These are phyloP conservation scores for Acorus gramineus DNA, from an alignment of 106 monocot genomes.

Conservation along the genomic window DNA sequence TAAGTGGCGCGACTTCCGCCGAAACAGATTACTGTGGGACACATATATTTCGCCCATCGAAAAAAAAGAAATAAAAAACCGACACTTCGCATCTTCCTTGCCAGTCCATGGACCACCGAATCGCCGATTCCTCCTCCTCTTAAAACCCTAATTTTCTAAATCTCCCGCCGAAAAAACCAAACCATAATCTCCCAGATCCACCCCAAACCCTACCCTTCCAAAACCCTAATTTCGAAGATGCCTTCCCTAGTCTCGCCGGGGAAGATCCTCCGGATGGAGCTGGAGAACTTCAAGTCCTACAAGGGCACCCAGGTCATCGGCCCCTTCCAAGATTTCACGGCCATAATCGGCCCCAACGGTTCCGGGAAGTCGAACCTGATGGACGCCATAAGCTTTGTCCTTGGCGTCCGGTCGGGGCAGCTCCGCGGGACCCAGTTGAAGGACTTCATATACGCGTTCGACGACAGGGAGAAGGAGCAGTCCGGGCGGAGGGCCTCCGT, in stretches of 20 bases:
- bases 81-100: too few species aligned
- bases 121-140: too few species aligned
- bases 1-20: too few species aligned
- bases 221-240: slow-evolving; percentile 29
- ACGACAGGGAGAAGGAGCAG: slow-evolving; percentile 72
- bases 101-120: too few species aligned
- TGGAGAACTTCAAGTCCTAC: slow-evolving; percentile 99
- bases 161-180: too few species aligned
- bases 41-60: too few species aligned
- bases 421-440: slow-evolving; percentile 89
- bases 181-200: too few species aligned
- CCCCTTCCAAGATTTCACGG: slow-evolving; percentile 94
- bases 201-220: background rate
- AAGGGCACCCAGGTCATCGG: slow-evolving; percentile 87
- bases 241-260: slow-evolving; percentile 37
- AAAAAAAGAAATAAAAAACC: too few species aligned
- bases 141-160: too few species aligned
- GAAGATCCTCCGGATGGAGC: slow-evolving; percentile 81
- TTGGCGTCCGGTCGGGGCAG: slow-evolving; percentile 84
- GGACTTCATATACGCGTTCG: slow-evolving; percentile 82
- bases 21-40: too few species aligned
- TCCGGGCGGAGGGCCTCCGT: slow-evolving; percentile 82
- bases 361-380: slow-evolving; percentile 98
- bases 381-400: slow-evolving; percentile 99
- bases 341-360: slow-evolving; percentile 94